Base-by-base conservation (phyloP, 179 eudicot genomes). In the Silene noctiflora region DNA sequence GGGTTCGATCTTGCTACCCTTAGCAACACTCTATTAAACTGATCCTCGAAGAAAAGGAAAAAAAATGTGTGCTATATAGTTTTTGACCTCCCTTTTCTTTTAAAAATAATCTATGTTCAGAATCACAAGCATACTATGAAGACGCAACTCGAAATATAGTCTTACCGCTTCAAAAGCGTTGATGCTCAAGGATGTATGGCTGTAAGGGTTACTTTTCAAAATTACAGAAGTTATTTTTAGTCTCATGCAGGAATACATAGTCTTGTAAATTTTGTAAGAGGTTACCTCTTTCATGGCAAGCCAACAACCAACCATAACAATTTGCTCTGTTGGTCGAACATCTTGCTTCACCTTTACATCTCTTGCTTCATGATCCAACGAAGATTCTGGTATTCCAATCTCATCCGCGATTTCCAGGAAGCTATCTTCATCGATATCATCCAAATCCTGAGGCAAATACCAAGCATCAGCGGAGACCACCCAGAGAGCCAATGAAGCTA, bases 281-380 rank as follows among this genome's bases (percentile, higher is more conserved):
- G 16, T 31, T 87, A 95, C 99, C 98, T 95, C 99, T 90, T 95
- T 95, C 99, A 95, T 93, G 53, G 99, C 98, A 67, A 93, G 93
- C 99, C 99, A 95, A 80, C 98, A 93, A 69, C 99, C 97, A 84
- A 93, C 98, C 99, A 95, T 95, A 31, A 95, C 91, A 86, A 89
- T 88, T 89, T 95, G 99, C 73, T 87, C 96, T 60, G 90, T 73
- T 60, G 89, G 88, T 71, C 86, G 72, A 35, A 71, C 84, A 72
- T 84, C 89, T 68, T 59, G 84, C 75, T 65, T 77, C 64, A 48
- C 64, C 74, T 84, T 83, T 67, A 75, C 42, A 72, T 67, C 87
- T 84, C 83, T 64, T 29, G 71, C 83, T 16, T 85, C 90, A 24
- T 55, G 66, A 33, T 80, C 88, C 11, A 59, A 70, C 14, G 44